These are phyloP conservation scores for Coemansia sp. DNA, from an alignment of 192 early-diverging fungal species.

Conservation along the genomic window DNA sequence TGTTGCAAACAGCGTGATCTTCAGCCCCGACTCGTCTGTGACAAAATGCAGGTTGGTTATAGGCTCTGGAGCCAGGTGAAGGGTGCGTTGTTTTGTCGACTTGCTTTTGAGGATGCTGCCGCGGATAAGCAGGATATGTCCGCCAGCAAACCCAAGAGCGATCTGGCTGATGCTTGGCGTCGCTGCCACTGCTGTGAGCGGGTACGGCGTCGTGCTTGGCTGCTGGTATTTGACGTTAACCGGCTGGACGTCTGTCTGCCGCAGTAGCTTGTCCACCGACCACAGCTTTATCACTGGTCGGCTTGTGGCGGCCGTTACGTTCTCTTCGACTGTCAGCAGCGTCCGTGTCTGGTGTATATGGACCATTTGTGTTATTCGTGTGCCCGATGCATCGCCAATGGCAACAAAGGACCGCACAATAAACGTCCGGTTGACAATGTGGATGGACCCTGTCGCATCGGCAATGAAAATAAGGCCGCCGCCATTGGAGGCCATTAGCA, in stretches of 20 bases:
- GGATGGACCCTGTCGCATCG: constrained; percentile 52
- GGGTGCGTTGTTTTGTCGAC: constrained; percentile 73
- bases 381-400: constrained; percentile 55
- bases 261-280: constrained; percentile 43
- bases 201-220: constrained; percentile 41
- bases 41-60: constrained; percentile 69
- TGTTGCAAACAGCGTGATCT: constrained; percentile 35
- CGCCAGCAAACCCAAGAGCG: constrained; percentile 91
- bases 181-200: constrained; percentile 43
- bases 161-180: constrained; percentile 78
- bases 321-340: constrained; percentile 68
- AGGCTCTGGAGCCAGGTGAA: constrained; percentile 82
- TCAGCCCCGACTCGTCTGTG: constrained; percentile 16
- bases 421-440: constrained; percentile 67
- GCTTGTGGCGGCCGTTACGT: constrained; percentile 21
- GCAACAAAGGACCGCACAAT: constrained; percentile 63
- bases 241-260: constrained; percentile 40
- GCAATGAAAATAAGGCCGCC: constrained; percentile 51
- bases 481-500: constrained; percentile 44
- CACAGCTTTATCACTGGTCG: constrained; percentile 48
- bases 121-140: constrained; percentile 79
- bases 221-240: constrained; percentile 40
- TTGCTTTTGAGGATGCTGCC: constrained; percentile 80
- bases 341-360: constrained; percentile 77
- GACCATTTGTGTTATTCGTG: constrained; percentile 79